These are phyloP conservation scores for Aspergillus nanangensis DNA, from an alignment of 495 filamentous ascomycete species.

Conservation along the genomic window DNA sequence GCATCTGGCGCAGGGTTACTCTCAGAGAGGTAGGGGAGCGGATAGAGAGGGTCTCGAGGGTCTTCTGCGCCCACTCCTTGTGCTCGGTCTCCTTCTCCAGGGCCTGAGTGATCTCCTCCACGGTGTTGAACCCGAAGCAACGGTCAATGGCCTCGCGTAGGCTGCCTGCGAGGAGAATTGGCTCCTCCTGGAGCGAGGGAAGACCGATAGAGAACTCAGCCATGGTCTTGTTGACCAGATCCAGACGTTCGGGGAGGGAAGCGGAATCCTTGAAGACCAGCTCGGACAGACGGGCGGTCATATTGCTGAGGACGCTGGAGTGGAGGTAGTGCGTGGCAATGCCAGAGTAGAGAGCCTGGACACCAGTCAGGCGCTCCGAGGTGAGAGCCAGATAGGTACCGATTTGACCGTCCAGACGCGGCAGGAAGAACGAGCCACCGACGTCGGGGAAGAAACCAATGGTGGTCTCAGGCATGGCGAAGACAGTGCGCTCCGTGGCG, in stretches of 20 bases:
- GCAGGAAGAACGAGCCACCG: constrained; percentile 90
- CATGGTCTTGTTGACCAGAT: constrained; percentile 78
- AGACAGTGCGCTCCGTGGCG: constrained; percentile 89
- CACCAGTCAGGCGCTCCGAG: constrained; percentile 72
- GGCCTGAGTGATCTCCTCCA: constrained; percentile 66
- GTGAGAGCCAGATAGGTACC: constrained; percentile 93
- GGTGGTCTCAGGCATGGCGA: constrained; percentile 97
- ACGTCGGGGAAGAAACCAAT: constrained; percentile 99
- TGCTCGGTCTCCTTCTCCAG: constrained; percentile 55
- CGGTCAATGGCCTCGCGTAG: constrained; percentile 77
- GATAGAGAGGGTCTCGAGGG: constrained; percentile 61
- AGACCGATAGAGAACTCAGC: constrained; percentile 86
- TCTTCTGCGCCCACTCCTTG: constrained; percentile 69
- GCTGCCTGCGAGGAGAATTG: constrained; percentile 57
- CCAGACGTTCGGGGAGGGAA: constrained; percentile 52
- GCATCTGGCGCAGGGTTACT: constrained; percentile 78
- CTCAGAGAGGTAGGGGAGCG: constrained; percentile 81
- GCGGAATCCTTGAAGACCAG: constrained; percentile 78
- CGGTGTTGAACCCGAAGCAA: constrained; percentile 62
- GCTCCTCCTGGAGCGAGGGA: constrained; percentile 57
- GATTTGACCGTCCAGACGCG: constrained; percentile 73
- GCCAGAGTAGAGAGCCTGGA: constrained; percentile 75
- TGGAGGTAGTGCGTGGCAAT: constrained; percentile 94
- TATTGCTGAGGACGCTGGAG: constrained; percentile 71
- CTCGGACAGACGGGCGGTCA: constrained; percentile 84